A percentile compares a stretch with the other conserved stretches of the same genome.
phyloP scores from a whole-genome alignment of 345 rosid species.

The Pugionium cornutum region DNA sequence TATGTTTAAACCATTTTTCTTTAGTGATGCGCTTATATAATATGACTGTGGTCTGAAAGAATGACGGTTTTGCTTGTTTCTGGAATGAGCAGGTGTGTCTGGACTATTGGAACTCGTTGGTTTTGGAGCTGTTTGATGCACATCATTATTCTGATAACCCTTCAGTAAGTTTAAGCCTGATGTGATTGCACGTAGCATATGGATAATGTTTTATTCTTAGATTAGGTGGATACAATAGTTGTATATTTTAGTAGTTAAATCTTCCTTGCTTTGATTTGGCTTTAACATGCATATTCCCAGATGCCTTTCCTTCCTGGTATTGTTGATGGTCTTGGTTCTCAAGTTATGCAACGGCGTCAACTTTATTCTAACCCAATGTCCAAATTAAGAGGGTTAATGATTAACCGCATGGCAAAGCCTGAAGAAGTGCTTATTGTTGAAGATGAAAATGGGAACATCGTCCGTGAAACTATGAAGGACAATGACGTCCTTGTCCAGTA shows the following conservation, averaged over 20 bases:
- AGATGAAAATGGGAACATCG: constrained; percentile 99
- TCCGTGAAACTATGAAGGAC: constrained; percentile 98
- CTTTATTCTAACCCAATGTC: constrained; percentile 81
- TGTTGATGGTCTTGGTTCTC: constrained; percentile 72
- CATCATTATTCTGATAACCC: constrained; percentile 72
- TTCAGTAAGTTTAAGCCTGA: constrained; percentile 62
- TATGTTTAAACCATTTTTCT: not conserved
- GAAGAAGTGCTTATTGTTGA: constrained; percentile 97
- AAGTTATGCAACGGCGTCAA: constrained; percentile 64
- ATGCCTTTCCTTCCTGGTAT: constrained; percentile 64
- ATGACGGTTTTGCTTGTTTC: constrained; percentile 26
- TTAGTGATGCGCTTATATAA: not conserved
- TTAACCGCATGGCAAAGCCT: constrained; percentile 98
- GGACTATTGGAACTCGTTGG: constrained; percentile 96
- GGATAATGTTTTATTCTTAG: constrained; percentile 5
- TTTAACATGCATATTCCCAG: constrained; percentile 45
- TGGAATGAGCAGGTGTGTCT: constrained; percentile 75
- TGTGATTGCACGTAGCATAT: constrained; percentile 65
- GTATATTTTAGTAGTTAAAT: not conserved
- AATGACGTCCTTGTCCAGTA: constrained; percentile 98
- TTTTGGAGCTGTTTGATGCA: constrained; percentile 74
- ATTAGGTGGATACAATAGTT: constrained; percentile 11
- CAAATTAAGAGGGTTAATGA: constrained; percentile 86
- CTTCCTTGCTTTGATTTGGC: constrained; percentile 1
- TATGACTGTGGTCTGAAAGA: constrained; percentile 20